Evolutionary conservation across 345 rosid genomes (phyloP), one percentile per base, ranked within the genome.

Genomic region (Brassica napus): DNA sequence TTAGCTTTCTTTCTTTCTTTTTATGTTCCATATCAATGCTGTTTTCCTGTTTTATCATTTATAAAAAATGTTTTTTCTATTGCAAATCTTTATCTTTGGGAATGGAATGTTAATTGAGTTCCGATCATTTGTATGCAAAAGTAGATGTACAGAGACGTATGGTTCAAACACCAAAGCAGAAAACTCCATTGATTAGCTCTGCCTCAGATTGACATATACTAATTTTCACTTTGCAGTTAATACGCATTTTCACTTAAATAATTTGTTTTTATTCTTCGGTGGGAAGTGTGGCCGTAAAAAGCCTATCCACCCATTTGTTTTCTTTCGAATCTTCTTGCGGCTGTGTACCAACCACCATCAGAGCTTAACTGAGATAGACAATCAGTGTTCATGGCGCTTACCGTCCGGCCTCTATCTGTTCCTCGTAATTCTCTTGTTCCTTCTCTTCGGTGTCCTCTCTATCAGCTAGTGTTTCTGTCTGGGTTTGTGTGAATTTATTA

Each of bases 311-410:
- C 26, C 7, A 3, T 34, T 42, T 5, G 7, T 11, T 58, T 59
- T 8, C 5, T 58, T 31, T 21, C 2, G 39, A 6, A 1, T 21
- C 5, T 35, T 69, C 24, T 26, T 28, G 14, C 26, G 44, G 71
- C 65, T 71, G 71, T 3, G 8, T 63, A 1, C 49, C 42, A 12
- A 60, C 28, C 9, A 66, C 1, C 52, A 52, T 67, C 55, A 6
- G 44, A 68, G 65, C 57, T 26, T 15, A 37, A 47, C 5, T 24
- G 60, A 55, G 60, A 55, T 44, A 15, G 26, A 39, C 8, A 23
- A 65, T 16, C 59, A 37, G 15, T 68, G 79, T 64, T 21, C 61
- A 74, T 80, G 83, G 62, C 79, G 15, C 59, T 69, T 52, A 55
- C 34, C 8, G 10, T 54, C 7, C 75, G 10, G 6, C 54, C 72